phyloP scores from a whole-genome alignment of 1,139 yeast genomes.

The Magnusiomyces fungicola region DNA sequence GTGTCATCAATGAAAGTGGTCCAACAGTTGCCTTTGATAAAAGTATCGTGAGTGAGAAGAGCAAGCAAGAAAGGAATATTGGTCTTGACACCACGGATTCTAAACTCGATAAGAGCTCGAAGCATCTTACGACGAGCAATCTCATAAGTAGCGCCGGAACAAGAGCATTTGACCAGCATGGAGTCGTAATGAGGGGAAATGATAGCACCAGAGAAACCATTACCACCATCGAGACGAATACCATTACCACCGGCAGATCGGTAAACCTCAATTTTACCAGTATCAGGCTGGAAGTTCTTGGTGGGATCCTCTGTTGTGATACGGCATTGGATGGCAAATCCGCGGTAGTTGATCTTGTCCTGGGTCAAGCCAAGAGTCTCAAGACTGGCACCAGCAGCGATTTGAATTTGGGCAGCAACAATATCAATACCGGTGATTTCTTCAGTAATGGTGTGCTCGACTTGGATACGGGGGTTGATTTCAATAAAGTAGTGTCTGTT shows the following conservation, averaged over 20 bases:
- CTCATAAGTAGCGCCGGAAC: conserved; percentile 94
- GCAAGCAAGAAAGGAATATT: conserved; percentile 94
- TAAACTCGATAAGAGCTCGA: conserved; percentile 90
- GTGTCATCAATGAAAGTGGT: conserved; percentile 98
- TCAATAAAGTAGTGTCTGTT: conserved; percentile 97
- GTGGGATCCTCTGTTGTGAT: conserved; percentile 98
- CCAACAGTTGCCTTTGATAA: conserved; percentile 87
- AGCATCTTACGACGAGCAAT: conserved; percentile 96
- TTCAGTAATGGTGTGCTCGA: conserved; percentile 97
- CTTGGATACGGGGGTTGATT: conserved; percentile 98
- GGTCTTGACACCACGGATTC: conserved; percentile 98
- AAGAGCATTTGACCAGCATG: conserved; percentile 95
- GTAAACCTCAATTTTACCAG: conserved; percentile 97
- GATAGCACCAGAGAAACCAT: conserved; percentile 97
- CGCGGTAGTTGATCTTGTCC: conserved; percentile 91
- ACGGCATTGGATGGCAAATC: conserved; percentile 98
- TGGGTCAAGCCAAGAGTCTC: conserved; percentile 87
- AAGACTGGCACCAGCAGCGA: conserved; percentile 96
- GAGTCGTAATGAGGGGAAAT: conserved; percentile 98
- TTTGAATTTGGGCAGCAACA: conserved; percentile 98
- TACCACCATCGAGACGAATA: conserved; percentile 97
- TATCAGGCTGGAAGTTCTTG: conserved; percentile 95
- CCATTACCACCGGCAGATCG: conserved; percentile 99
- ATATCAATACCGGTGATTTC: conserved; percentile 97
- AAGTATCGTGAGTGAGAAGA: conserved; percentile 85